Base-by-base conservation (phyloP, 2,329 filamentous ascomycete species). In the Neophaeococcomyces mojaviensis region DNA sequence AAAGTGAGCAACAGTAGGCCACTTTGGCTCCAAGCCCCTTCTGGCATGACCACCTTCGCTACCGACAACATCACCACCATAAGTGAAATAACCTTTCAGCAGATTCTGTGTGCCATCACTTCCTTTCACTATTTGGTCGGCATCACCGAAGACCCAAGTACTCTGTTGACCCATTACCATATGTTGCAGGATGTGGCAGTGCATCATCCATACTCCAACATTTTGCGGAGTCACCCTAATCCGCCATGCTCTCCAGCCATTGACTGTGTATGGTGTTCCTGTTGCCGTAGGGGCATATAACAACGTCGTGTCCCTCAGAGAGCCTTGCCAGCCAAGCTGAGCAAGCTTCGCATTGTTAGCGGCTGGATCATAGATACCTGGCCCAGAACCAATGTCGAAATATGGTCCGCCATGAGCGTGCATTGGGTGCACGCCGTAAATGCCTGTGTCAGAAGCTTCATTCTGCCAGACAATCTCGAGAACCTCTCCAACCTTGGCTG, bases 221-320 rank as follows among this genome's bases (percentile, higher is more conserved):
- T 56, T 46, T 3, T 48, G 46, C 46, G 72, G 61, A 7, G 61
- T 64, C 0, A 80, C 71, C 1, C 75, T 64, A 1, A 82, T 59
- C 5, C 79, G 65, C 79, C 79, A 83, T 0, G 70, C 78, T 18
- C 79, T 65, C 79, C 79, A 84, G 0, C 79, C 78, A 1, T 69
- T 65, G 2, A 67, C 67, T 4, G 64, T 58, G 2, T 68, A 63
- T 0, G 69, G 59, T 1, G 52, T 52, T 0, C 68, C 69, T 22
- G 64, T 65, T 3, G 61, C 52, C 2, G 59, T 61, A 50, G 81
- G 83, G 2, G 72, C 63, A 53, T 79, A 79, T 3, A 83, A 62
- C 54, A 78, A 70, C 2, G 76, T 79, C 0, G 69, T 73, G 44
- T 74, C 71, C 4, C 74, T 60, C 4, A 48, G 46, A 7, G 48